phyloP scores from a whole-genome alignment of 257 asterid species.

The Solanum pennellii region DNA sequence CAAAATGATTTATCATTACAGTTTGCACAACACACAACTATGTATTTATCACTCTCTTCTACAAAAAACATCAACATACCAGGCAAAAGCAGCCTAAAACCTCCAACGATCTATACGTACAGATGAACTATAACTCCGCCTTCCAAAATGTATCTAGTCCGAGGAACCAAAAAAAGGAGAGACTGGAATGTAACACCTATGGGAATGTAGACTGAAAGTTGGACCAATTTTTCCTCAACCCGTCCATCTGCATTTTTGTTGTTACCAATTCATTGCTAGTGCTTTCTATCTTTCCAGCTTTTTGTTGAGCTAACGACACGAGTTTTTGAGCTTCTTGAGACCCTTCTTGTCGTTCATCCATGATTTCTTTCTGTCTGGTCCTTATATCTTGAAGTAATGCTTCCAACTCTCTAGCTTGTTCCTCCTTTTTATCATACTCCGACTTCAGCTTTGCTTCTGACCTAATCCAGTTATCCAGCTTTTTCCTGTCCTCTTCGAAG shows the following conservation, averaged over 20 bases:
- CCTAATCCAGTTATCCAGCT: not conserved
- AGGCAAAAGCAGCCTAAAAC: not conserved
- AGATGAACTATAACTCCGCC: not conserved
- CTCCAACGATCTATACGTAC: not conserved
- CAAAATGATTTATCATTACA: conserved; percentile 37
- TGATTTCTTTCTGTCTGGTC: not conserved
- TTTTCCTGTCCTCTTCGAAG: not conserved
- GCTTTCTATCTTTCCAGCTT: not conserved
- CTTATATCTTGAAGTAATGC: not conserved
- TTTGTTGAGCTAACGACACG: no score
- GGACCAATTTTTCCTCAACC: not conserved
- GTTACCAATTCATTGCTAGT: not conserved
- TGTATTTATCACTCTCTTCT: conserved; percentile 19
- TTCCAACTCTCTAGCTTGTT: not conserved
- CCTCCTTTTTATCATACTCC: not conserved
- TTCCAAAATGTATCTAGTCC: not conserved
- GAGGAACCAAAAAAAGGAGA: not conserved
- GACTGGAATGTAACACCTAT: not conserved
- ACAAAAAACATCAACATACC: not conserved
- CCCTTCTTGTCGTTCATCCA: not conserved
- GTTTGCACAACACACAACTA: conserved; percentile 28
- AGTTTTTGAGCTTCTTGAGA: not conserved
- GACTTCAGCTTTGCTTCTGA: not conserved
- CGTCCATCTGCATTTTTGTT: not conserved
- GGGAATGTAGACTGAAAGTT: not conserved